phyloP scores from a whole-genome alignment of 305 asterid genomes.

The Lippia alba region DNA sequence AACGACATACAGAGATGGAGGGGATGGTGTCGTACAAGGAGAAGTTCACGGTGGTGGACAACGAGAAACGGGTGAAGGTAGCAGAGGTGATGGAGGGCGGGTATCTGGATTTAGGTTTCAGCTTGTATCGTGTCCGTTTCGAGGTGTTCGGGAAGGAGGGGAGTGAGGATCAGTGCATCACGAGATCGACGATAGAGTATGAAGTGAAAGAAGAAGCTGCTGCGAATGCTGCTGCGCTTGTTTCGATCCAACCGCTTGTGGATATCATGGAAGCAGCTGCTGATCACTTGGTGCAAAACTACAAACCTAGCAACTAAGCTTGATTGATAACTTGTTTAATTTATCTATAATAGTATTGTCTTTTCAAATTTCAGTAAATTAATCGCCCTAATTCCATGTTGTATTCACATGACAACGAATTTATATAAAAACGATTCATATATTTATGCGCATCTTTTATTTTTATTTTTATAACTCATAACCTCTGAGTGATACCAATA shows the following conservation, averaged over 20 bases:
- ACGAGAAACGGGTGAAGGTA: conserved; percentile 45
- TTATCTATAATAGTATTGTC: too few species aligned
- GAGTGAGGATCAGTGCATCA: conserved; percentile 31
- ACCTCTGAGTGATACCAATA: too few species aligned
- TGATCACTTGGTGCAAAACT: conserved; percentile 32
- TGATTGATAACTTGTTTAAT: too few species aligned
- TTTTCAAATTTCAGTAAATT: too few species aligned
- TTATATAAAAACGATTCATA: too few species aligned
- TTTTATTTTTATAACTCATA: too few species aligned
- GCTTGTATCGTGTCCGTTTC: conserved; percentile 36
- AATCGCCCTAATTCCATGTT: too few species aligned
- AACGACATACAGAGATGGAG: conserved; percentile 21
- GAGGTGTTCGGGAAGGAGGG: conserved; percentile 42
- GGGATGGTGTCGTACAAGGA: conserved; percentile 38
- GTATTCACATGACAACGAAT: too few species aligned
- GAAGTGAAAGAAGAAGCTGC: conserved; percentile 55
- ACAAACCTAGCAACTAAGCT: not conserved
- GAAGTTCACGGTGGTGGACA: conserved; percentile 45
- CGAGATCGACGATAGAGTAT: conserved; percentile 39
- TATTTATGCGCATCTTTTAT: too few species aligned
- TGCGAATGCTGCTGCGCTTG: conserved; percentile 44
- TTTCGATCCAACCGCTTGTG: conserved; percentile 42
- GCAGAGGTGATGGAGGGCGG: conserved; percentile 47
- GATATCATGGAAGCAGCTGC: conserved; percentile 45
- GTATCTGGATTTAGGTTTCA: conserved; percentile 44